Evolutionary conservation across 2,329 filamentous ascomycete genomes (phyloP).

Genomic region (Drechslerella dactyloides): DNA sequence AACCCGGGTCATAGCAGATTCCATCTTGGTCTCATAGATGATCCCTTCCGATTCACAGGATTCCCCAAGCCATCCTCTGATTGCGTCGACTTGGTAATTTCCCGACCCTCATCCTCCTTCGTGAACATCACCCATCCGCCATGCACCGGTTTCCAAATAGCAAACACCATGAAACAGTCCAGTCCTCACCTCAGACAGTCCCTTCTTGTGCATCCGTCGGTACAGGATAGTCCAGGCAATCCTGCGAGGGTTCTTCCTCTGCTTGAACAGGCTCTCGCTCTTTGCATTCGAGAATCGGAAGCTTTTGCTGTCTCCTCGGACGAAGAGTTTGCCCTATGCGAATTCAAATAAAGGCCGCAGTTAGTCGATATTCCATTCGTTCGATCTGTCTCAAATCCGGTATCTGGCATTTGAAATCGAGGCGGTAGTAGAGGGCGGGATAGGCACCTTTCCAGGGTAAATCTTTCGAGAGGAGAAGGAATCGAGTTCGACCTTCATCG

Average conservation of each 20-base stretch:
- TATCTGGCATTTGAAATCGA: not conserved
- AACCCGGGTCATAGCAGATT: not conserved
- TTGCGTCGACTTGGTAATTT: too few species aligned
- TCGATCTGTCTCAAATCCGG: constrained; percentile 1
- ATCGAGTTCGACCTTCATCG: constrained; percentile 55
- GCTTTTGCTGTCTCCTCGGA: constrained; percentile 99
- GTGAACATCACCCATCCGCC: not conserved
- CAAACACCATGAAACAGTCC: not conserved
- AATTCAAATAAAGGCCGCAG: constrained; percentile 52
- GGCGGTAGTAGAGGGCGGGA: constrained; percentile 53
- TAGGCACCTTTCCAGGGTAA: constrained; percentile 51
- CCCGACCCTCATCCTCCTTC: not conserved
- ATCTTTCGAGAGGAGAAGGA: constrained; percentile 53
- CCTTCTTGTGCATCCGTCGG: constrained; percentile 99
- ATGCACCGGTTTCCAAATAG: not conserved
- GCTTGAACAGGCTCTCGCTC: constrained; percentile 98
- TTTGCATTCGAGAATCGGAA: constrained; percentile 99
- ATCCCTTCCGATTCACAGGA: too few species aligned
- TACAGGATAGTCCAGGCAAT: constrained; percentile 98
- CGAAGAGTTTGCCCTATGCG: constrained; percentile 94
- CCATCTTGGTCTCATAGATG: not conserved
- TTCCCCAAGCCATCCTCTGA: too few species aligned
- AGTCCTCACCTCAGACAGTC: constrained; percentile 94
- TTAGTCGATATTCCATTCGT: constrained; percentile 2
- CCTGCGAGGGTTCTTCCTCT: constrained; percentile 99